Conservation (phyloP, 1,284 basidiomycete species). For the Fomitopsis palustris region DNA sequence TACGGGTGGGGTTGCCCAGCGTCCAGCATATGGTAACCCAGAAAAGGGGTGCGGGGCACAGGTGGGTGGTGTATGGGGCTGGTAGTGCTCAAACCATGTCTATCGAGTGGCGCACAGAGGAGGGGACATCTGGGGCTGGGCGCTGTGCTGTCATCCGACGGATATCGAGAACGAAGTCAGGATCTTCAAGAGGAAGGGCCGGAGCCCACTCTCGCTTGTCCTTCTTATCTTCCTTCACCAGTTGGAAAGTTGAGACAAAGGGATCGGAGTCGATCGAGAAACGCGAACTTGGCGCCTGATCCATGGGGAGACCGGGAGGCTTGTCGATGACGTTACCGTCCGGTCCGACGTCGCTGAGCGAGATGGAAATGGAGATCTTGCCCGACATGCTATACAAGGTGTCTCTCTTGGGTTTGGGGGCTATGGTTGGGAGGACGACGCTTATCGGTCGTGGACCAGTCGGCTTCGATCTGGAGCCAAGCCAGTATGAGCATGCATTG, state of each 20-base stretch:
- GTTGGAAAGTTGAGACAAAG: constrained; percentile 7
- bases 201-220: constrained; percentile 2
- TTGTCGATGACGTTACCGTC: constrained; percentile 16
- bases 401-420: constrained; percentile 14
- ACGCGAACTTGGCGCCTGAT: background rate
- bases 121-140: constrained; percentile 18
- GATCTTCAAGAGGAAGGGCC: constrained; percentile 4
- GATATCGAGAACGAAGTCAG: constrained; percentile 9
- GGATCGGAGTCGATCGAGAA: constrained; percentile 17
- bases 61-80: background rate
- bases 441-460: constrained; percentile 8
- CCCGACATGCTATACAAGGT: constrained; percentile 1
- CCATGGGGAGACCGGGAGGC: constrained; percentile 18
- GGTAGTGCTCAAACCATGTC: constrained; percentile 21
- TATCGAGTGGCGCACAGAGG: constrained; percentile 19
- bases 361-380: constrained; percentile 26
- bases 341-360: constrained; percentile 16
- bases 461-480: background rate
- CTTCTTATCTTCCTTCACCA: constrained; percentile 1
- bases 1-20: background rate
- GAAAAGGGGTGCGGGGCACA: background rate
- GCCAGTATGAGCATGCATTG: background rate
- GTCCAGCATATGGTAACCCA: background rate
- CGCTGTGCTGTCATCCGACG: constrained; percentile 9
- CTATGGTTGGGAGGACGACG: constrained; percentile 28